Percentiles rank a stretch among this genome's conserved stretches.
phyloP scores from a whole-genome alignment of 768 basidiomycete species.

The Hysterangium stoloniferum region DNA sequence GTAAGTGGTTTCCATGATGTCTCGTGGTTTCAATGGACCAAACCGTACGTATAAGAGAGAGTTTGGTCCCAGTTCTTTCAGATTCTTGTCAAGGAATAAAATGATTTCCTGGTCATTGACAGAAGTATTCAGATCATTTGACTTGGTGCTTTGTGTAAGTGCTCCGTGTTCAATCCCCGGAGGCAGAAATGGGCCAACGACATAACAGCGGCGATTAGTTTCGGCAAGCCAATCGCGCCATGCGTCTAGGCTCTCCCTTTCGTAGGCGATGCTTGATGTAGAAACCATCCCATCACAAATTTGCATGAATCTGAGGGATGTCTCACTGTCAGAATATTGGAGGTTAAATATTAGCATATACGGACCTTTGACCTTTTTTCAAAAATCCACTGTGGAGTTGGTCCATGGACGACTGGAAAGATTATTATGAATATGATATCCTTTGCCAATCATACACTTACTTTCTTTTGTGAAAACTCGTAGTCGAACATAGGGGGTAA shows the following conservation, averaged over 20 bases:
- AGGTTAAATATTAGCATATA: no score
- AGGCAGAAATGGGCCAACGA: slow-evolving; percentile 16
- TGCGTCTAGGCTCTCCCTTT: slow-evolving; percentile 15
- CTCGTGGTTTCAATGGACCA: no score
- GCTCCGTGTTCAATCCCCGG: neutral
- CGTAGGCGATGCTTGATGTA: slow-evolving; percentile 13
- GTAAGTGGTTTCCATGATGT: neutral
- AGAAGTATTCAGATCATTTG: slow-evolving; percentile 10
- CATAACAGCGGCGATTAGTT: slow-evolving; percentile 12
- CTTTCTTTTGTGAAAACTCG: no score
- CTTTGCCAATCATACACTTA: no score
- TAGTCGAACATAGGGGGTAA: no score
- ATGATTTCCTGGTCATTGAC: slow-evolving; percentile 10
- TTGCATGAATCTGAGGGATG: neutral
- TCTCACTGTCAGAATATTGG: no score
- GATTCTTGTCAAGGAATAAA: slow-evolving; percentile 14
- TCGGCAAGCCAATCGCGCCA: slow-evolving; percentile 14
- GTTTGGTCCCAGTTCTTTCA: slow-evolving; percentile 12
- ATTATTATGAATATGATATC: no score
- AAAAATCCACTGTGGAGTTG: no score
- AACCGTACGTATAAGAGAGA: slow-evolving; percentile 20
- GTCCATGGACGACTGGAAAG: no score
- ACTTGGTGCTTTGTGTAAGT: neutral
- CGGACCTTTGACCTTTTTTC: no score
- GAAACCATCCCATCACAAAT: slow-evolving; percentile 16